phyloP scores from a whole-genome alignment of 2,329 filamentous ascomycete genomes.

The Myriosclerotinia scirpicola region DNA sequence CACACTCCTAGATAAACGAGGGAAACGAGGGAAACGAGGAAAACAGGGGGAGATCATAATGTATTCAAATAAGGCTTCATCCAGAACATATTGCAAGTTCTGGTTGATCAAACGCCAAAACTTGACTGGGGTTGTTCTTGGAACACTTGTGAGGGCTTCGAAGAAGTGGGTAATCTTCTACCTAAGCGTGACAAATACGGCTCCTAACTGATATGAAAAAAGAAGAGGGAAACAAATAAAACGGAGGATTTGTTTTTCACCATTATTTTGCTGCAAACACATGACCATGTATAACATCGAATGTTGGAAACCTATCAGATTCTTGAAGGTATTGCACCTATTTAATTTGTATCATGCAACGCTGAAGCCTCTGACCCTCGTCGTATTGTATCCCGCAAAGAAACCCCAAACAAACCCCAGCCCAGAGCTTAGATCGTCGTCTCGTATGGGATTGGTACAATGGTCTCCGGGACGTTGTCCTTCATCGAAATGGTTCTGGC shows the following conservation, averaged over 20 bases:
- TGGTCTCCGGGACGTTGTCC: conserved; percentile 86
- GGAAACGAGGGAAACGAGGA: background rate
- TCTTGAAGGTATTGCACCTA: conserved; percentile 39
- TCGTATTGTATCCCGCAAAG: conserved; percentile 39
- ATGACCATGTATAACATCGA: background rate
- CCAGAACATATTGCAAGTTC: conserved; percentile 13
- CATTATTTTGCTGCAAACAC: conserved; percentile 11
- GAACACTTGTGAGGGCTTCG: conserved; percentile 37
- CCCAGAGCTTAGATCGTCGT: conserved; percentile 77
- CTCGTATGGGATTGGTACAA: conserved; percentile 92
- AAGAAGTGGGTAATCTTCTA: conserved; percentile 35
- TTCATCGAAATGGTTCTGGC: conserved; percentile 75
- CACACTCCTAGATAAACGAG: no score
- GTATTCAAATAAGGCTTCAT: conserved; percentile 16
- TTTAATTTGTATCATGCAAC: conserved; percentile 39
- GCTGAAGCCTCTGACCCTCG: conserved; percentile 35
- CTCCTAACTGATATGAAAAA: conserved; percentile 22
- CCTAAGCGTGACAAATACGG: conserved; percentile 39
- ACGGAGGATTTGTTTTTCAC: background rate
- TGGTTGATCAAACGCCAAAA: conserved; percentile 17
- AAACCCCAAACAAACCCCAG: conserved; percentile 39
- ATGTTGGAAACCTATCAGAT: conserved; percentile 30
- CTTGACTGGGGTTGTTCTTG: conserved; percentile 29
- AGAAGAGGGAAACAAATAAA: background rate
- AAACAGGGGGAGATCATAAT: background rate